These are phyloP conservation scores for Ogataea haglerorum DNA, from an alignment of 805 yeast species.

Conservation along the genomic window DNA sequence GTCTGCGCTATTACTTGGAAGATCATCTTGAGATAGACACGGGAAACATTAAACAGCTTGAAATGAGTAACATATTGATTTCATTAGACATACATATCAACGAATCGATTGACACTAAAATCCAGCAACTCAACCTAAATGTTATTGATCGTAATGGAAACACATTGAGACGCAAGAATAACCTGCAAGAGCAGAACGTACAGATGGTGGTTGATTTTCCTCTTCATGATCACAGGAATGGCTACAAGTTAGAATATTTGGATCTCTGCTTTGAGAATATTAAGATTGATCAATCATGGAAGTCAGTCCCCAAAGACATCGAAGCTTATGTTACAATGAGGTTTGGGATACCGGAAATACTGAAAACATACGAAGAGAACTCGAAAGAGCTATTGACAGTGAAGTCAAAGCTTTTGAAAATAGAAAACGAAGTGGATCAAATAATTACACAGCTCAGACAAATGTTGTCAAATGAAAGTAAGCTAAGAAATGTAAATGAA, in stretches of 20 bases:
- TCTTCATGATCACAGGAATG: slow-evolving; percentile 12
- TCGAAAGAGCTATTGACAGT: slow-evolving; percentile 17
- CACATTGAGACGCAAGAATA: slow-evolving; percentile 26
- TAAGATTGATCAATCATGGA: slow-evolving; percentile 31
- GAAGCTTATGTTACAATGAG: slow-evolving; percentile 20
- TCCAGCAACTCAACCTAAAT: slow-evolving; percentile 28
- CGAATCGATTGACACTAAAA: slow-evolving; percentile 15
- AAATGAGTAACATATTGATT: slow-evolving; percentile 17
- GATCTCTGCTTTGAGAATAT: slow-evolving; percentile 33
- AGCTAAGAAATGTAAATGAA: slow-evolving; percentile 29
- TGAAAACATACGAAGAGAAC: slow-evolving; percentile 20
- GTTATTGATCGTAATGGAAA: slow-evolving; percentile 28
- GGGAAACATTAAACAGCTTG: not conserved
- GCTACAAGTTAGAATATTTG: slow-evolving; percentile 19
- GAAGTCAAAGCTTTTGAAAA: slow-evolving; percentile 10
- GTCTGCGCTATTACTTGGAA: slow-evolving; percentile 16
- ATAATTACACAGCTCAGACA: slow-evolving; percentile 15
- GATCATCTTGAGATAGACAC: slow-evolving; percentile 12
- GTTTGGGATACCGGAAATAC: slow-evolving; percentile 28
- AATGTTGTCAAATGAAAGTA: slow-evolving; percentile 20
- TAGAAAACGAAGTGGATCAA: slow-evolving; percentile 22
- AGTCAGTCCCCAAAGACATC: slow-evolving; percentile 13
- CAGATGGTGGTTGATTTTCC: slow-evolving; percentile 27
- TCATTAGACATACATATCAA: slow-evolving; percentile 22
- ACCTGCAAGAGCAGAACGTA: slow-evolving; percentile 13